A percentile compares a stretch with the other conserved stretches of the same genome.
Conservation (phyloP, 352 stramenopile genomes). For the Globisporangium takayamanum region DNA sequence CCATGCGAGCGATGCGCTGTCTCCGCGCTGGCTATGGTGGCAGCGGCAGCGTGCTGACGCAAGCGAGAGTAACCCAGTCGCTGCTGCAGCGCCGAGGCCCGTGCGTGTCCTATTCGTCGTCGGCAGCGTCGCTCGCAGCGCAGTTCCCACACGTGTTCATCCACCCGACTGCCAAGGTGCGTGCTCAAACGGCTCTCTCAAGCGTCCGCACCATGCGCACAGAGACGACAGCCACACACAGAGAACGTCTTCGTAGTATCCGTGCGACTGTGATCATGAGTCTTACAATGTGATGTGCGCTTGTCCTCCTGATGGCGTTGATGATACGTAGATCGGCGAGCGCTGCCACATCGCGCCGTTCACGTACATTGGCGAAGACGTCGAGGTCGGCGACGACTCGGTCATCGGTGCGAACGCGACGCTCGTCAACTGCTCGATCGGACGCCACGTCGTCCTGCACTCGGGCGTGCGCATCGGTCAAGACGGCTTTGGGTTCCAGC, state of each 20-base stretch:
- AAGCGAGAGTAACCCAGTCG: not conserved
- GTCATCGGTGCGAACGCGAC: slow-evolving; percentile 47
- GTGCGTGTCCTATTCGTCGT: not conserved
- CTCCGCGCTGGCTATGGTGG: not conserved
- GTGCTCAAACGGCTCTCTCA: not conserved
- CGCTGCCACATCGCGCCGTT: slow-evolving; percentile 53
- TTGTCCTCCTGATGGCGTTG: not conserved
- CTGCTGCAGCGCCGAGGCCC: not conserved
- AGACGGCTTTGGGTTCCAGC: slow-evolving; percentile 79
- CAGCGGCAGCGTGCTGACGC: not conserved
- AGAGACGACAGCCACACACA: no score
- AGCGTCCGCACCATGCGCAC: not conserved
- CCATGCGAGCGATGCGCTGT: not conserved
- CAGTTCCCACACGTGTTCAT: slow-evolving; percentile 23
- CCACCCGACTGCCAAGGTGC: slow-evolving; percentile 39
- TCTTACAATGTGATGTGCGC: no score
- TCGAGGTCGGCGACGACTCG: slow-evolving; percentile 47
- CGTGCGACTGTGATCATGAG: no score
- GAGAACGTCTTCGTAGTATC: no score
- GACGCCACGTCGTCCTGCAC: slow-evolving; percentile 61
- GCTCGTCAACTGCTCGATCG: slow-evolving; percentile 66
- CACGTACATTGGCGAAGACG: slow-evolving; percentile 42
- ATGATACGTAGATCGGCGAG: slow-evolving; percentile 37
- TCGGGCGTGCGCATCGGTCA: slow-evolving; percentile 64
- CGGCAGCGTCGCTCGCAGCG: slow-evolving; percentile 1